A percentile compares a stretch with the other conserved stretches of the same genome.
These are phyloP conservation scores for Gracilaria domingensis DNA, from an alignment of 23 red algal species.

Conservation along the genomic window DNA sequence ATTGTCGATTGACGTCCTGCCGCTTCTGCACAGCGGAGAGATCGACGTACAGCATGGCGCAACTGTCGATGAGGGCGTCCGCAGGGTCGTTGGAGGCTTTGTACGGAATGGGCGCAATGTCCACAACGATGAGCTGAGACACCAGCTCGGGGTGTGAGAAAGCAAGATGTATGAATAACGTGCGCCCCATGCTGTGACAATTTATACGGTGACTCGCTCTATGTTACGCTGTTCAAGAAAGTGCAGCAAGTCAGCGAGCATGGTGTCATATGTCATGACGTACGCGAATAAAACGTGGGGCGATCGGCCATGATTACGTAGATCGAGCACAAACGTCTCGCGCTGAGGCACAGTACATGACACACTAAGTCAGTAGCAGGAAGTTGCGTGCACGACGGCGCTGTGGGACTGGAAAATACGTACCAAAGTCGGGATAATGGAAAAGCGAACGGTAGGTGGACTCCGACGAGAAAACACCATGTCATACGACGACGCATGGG, in stretches of 20 bases:
- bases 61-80: neutral
- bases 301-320: conserved; percentile 90
- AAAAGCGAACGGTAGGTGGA: conserved; percentile 83
- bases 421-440: conserved; percentile 86
- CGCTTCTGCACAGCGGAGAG: conserved; percentile 29
- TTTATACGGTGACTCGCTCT: conserved; percentile 43
- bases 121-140: conserved; percentile 85
- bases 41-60: conserved; percentile 49
- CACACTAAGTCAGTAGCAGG: neutral
- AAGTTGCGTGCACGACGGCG: neutral
- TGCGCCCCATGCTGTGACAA: conserved; percentile 92
- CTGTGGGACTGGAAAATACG: neutral
- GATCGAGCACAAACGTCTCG: conserved; percentile 73
- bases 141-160: conserved; percentile 70
- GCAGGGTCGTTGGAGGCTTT: neutral
- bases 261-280: conserved; percentile 72
- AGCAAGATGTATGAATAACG: conserved; percentile 82
- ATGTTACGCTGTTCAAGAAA: conserved; percentile 57
- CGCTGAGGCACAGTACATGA: conserved; percentile 2
- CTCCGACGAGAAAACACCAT: conserved; percentile 88
- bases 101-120: conserved; percentile 89
- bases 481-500: conserved; percentile 82
- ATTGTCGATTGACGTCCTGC: conserved; percentile 38
- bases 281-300: conserved; percentile 48
- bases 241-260: conserved; percentile 71